Evolutionary conservation across 2,329 filamentous ascomycete genomes (phyloP), one percentile per base, ranked within the genome.

Genomic region (Ophiostoma populinum): DNA sequence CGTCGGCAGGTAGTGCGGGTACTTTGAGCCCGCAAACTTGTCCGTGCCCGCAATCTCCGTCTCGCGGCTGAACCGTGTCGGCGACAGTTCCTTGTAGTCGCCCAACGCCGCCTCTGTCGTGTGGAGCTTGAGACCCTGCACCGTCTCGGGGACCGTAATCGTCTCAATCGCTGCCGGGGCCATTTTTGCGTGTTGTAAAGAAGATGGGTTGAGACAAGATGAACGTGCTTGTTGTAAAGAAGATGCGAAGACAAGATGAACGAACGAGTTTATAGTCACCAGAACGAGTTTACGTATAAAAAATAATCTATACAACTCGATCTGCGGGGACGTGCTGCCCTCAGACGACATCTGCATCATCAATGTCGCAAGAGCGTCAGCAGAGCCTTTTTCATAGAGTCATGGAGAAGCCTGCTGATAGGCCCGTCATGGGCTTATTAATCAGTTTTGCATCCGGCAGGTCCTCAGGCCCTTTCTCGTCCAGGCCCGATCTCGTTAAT

Each of bases 1-100:
- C 0, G 64, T 65, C 5, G 73, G 72, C 12, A 78, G 62, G 51
- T 80, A 81, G 46, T 78, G 56, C 2, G 70, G 67, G 44, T 75
- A 79, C 42, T 44, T 43, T 18, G 45, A 45, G 4, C 35, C 37
- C 13, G 37, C 29, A 10, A 42, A 41, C 25, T 38, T 41, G 17
- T 34, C 37, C 27, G 39, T 43, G 35, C 39, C 45, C 2, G 37
- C 35, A 22, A 40, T 37, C 34, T 49, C 46, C 16, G 35, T 41
- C 12, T 45, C 38, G 18, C 28, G 38, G 35, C 38, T 42, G 32
- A 40, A 42, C 4, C 16, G 22, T 4, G 30, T 37, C 4, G 41
- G 35, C 30, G 39, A 39, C 18, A 45, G 39, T 34, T 42, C 36
- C 44, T 47, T 49, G 36, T 47, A 47, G 40, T 45, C 46, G 32